Evolutionary conservation across 2,329 filamentous ascomycete species (phyloP).

Genomic region (Cladosporium sphaerospermum): DNA sequence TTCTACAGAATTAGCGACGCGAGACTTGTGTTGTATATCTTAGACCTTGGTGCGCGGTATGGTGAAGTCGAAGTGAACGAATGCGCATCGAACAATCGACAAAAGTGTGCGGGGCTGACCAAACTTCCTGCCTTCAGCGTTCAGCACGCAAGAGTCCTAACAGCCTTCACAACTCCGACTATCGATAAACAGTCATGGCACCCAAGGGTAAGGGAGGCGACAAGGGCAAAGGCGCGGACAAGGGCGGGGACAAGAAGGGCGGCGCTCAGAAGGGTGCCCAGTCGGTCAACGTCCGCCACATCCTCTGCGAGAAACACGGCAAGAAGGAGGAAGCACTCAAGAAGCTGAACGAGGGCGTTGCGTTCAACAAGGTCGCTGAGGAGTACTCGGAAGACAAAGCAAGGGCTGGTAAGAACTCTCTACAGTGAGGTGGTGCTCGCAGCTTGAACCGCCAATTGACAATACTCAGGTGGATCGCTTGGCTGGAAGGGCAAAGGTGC

Average conservation of each 20-base stretch:
- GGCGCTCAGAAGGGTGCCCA: conserved; percentile 53
- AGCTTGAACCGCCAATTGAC: neutral
- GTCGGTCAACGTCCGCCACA: conserved; percentile 68
- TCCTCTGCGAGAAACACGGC: conserved; percentile 69
- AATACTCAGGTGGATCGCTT: conserved; percentile 55
- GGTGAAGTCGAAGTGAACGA: neutral
- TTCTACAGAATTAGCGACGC: too few species aligned
- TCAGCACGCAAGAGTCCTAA: neutral
- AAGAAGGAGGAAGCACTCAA: conserved; percentile 70
- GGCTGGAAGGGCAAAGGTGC: conserved; percentile 68
- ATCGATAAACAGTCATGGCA: conserved; percentile 20
- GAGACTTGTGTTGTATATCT: too few species aligned
- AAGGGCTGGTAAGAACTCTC: conserved; percentile 43
- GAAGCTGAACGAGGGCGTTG: conserved; percentile 59
- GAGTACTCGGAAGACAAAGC: conserved; percentile 74
- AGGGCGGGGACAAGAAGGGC: conserved; percentile 22
- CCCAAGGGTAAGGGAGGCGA: conserved; percentile 31
- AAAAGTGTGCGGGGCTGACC: neutral
- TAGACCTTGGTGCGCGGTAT: neutral
- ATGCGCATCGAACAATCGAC: neutral
- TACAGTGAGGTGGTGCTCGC: neutral
- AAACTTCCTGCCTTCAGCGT: neutral
- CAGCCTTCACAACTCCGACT: neutral
- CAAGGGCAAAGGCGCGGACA: conserved; percentile 25
- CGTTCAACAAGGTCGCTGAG: conserved; percentile 69